Evolutionary conservation across 495 filamentous ascomycete species (phyloP).

Genomic region (Neurospora sp.): DNA sequence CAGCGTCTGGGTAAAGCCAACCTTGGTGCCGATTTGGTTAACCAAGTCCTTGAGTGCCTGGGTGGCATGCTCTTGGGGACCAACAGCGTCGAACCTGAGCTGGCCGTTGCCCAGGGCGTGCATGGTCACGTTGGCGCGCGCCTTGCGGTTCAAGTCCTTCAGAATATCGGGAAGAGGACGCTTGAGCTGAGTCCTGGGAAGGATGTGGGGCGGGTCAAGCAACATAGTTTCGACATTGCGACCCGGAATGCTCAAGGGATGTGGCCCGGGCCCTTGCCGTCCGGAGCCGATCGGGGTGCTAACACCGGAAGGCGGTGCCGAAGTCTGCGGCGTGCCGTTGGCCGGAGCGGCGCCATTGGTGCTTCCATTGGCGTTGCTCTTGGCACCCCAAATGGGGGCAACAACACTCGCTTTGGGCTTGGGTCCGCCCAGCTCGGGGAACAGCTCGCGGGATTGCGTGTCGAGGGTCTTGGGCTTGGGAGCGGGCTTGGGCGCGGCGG

Average conservation of each 20-base stretch:
- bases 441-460: conserved; percentile 77
- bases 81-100: conserved; percentile 70
- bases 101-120: conserved; percentile 53
- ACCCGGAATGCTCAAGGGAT: conserved; percentile 60
- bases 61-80: conserved; percentile 64
- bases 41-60: conserved; percentile 81
- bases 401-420: conserved; percentile 47
- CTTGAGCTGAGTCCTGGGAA: conserved; percentile 65
- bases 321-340: conserved; percentile 42
- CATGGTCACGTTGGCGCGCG: conserved; percentile 75
- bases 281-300: conserved; percentile 42
- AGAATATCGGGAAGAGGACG: conserved; percentile 71
- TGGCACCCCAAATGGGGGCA: conserved; percentile 50
- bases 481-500: conserved; percentile 45
- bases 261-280: conserved; percentile 42
- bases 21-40: conserved; percentile 75
- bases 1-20: conserved; percentile 24
- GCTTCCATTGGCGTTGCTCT: conserved; percentile 41
- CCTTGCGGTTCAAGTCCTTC: conserved; percentile 77
- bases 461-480: conserved; percentile 62
- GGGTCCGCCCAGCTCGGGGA: conserved; percentile 74
- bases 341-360: conserved; percentile 47
- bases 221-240: conserved; percentile 66
- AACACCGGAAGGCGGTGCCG: conserved; percentile 47
- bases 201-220: conserved; percentile 60